Evolutionary conservation across 1,284 basidiomycete species (phyloP), one percentile per base, ranked within the genome.

Genomic region (Boletus semigastroideus): DNA sequence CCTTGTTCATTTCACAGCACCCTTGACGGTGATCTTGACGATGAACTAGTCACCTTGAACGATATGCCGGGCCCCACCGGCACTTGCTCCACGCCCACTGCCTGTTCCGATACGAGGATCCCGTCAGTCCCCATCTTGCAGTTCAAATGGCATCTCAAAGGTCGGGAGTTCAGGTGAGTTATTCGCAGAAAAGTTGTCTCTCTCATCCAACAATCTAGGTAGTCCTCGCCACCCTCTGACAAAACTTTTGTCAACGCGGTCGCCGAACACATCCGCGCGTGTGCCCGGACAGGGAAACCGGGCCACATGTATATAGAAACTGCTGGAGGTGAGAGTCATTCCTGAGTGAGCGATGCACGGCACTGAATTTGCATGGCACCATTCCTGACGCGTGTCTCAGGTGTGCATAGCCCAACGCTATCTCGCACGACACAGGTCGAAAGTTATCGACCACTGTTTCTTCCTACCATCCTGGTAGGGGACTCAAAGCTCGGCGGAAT

Each of bases 111-210:
- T 97, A 90, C 61, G 77, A 87, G 40, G 88, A 96, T 52, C 94
- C 96, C 0, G 90, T 98, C 48, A 94, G 92, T 59, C 96, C 96
- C 0, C 96, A 98, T 70, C 75, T 98, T 22, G 96, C 96, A 1
- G 92, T 83, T 2, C 75, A 78, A 55, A 72, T 90, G 49, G 82
- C 83, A 1, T 72, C 73, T 0, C 74, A 77, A 34, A 71, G 73
- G 36, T 54, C 66, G 51, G 62, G 62, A 48, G 54, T 48, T 20
- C 55, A 59, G 59, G 68, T 66, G 42, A 43, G 56, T 42, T 52
- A 58, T 30, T 28, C 52, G n/a, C 33, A 14, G 33, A 2, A 5
- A 31, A 48, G 17, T 3, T 36, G 25, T n/a, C 27, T n/a, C 39
- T 36, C 51, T 43, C 30, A 37, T 31, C 11, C 20, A 51, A 51